Evolutionary conservation across 768 basidiomycete species (phyloP).

Genomic region (Solioccasus polychromus): DNA sequence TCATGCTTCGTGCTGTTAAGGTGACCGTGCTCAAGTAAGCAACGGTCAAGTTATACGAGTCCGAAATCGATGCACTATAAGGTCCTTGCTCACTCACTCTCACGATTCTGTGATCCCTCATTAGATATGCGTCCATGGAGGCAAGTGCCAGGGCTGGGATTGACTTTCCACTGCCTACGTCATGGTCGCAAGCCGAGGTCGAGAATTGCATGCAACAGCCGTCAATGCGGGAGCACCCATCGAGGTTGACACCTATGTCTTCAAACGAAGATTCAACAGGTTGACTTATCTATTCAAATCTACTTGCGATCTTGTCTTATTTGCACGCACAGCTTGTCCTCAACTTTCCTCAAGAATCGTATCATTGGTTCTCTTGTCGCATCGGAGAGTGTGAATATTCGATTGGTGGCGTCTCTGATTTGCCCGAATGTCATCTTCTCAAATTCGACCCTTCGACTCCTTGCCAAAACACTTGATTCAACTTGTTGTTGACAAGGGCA

Average conservation of each 20-base stretch:
- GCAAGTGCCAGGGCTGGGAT: constrained; percentile 19
- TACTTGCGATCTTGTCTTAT: too few species aligned
- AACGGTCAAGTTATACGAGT: constrained; percentile 36
- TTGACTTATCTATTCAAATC: constrained; percentile 8
- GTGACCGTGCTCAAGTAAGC: constrained; percentile 44
- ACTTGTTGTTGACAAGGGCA: neutral
- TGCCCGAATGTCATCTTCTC: constrained; percentile 44
- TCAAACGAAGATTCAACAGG: constrained; percentile 38
- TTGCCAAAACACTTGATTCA: constrained; percentile 30
- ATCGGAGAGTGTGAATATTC: constrained; percentile 7
- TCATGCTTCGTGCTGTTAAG: constrained; percentile 43
- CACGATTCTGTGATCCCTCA: too few species aligned
- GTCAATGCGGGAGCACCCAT: constrained; percentile 11
- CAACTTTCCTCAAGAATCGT: constrained; percentile 38
- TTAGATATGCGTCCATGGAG: too few species aligned
- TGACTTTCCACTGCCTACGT: constrained; percentile 14
- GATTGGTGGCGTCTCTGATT: constrained; percentile 18
- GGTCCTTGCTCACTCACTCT: too few species aligned
- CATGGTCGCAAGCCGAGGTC: constrained; percentile 24
- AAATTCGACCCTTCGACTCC: constrained; percentile 34
- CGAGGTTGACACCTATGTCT: constrained; percentile 19
- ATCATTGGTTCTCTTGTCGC: constrained; percentile 31
- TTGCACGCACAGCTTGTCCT: constrained; percentile 39
- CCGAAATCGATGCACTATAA: constrained; percentile 49
- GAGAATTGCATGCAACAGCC: constrained; percentile 24